Evolutionary conservation across 306 rosid genomes (phyloP), one percentile per base, ranked within the genome.

Genomic region (Prunus armeniaca): DNA sequence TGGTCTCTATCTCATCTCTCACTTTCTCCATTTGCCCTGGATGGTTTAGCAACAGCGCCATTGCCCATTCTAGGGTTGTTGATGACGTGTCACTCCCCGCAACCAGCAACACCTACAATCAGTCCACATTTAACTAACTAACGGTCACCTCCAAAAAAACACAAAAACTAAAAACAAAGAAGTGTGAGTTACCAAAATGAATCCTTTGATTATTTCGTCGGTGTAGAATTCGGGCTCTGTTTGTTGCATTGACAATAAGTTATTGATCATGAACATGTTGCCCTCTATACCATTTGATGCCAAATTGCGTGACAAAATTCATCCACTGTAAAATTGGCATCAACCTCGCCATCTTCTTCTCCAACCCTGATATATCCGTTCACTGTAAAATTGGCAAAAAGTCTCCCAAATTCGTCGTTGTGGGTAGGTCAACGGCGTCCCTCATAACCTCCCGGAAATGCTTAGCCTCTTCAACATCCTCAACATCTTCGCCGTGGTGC

Each of bases 21-120:
- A 72, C 69, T 56, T 69, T 58, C 15, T 69, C 20, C 80, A 78
- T 62, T 20, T 24, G 75, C 1, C n/a, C 56, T 0, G 80, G 83
- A 62, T 82, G 77, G 71, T 78, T 82, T 28, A 82, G 83, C 4
- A 82, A 64, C 0, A 78, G 70, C 1, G 80, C 49, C 78, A 63
- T 71, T 49, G 80, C 70, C 83, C 86, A 78, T 25, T 74, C 77
- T 20, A 78, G 5, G 13, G 82, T 70, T 1, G 47, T 57, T 17
- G 80, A 32, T 0, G 80, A 27, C 4, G 80, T 69, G 24, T 74
- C 83, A 12, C 46, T 75, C 34, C 85, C 85, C 13, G 79, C 79
- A 13, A 54, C 38, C 24, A 77, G 54, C 22, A 82, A 6, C 12
- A 61, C 45, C 85, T 77, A 18, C 27, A 34, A 17, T 32, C 32